These are phyloP conservation scores for Hericium erinaceus DNA, from an alignment of 768 basidiomycete species.

Conservation along the genomic window DNA sequence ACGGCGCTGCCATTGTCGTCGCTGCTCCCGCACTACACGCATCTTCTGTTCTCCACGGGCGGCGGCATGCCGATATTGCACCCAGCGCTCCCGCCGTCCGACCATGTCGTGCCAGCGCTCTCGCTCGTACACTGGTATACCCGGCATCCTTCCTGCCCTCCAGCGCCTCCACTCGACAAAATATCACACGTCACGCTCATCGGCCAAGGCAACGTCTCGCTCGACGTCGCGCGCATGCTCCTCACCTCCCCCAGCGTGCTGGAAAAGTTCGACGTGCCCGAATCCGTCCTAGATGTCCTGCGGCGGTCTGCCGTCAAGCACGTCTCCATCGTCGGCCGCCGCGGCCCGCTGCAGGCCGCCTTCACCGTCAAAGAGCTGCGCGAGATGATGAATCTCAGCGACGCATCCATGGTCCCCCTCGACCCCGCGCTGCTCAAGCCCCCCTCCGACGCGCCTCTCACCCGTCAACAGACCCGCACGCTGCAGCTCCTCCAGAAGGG, in stretches of 20 bases:
- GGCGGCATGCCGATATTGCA: slow-evolving; percentile 61
- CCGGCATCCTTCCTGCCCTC: slow-evolving; percentile 63
- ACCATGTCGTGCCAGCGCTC: slow-evolving; percentile 59
- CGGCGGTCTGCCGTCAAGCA: slow-evolving; percentile 53
- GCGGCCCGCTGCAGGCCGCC: slow-evolving; percentile 83
- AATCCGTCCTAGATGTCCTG: slow-evolving; percentile 61
- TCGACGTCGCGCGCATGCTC: slow-evolving; percentile 87
- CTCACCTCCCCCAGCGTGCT: slow-evolving; percentile 61
- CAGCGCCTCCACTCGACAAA: slow-evolving; percentile 55
- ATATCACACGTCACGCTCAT: slow-evolving; percentile 72
- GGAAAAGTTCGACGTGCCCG: slow-evolving; percentile 68
- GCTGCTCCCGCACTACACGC: slow-evolving; percentile 67
- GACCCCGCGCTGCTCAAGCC: slow-evolving; percentile 31
- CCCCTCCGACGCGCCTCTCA: slow-evolving; percentile 25
- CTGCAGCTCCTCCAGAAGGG: slow-evolving; percentile 61
- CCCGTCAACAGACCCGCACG: slow-evolving; percentile 58
- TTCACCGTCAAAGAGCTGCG: slow-evolving; percentile 91
- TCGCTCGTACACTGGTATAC: slow-evolving; percentile 96
- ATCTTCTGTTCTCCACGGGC: slow-evolving; percentile 82
- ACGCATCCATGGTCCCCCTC: slow-evolving; percentile 61
- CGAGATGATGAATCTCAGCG: slow-evolving; percentile 60
- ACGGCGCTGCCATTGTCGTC: slow-evolving; percentile 49
- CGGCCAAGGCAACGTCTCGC: slow-evolving; percentile 90
- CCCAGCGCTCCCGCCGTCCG: slow-evolving; percentile 38
- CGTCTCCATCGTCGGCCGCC: slow-evolving; percentile 75